These are phyloP conservation scores for Pseudoperonospora humuli DNA, from an alignment of 352 stramenopile genomes.

Conservation along the genomic window DNA sequence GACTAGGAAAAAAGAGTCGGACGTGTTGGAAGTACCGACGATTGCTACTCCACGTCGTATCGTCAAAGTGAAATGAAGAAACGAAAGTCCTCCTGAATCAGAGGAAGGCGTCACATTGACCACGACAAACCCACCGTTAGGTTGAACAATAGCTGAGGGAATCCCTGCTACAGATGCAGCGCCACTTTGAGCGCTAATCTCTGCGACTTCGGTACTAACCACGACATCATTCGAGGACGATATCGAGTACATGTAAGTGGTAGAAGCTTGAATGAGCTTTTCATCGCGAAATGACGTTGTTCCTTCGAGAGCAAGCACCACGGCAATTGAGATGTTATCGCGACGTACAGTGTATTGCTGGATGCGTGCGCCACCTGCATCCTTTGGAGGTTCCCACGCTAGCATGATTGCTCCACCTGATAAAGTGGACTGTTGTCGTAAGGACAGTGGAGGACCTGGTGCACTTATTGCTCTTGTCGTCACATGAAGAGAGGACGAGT, in stretches of 20 bases:
- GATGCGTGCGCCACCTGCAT: constrained; percentile 29
- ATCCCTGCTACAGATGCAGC: constrained; percentile 10
- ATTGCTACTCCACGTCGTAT: constrained; percentile 4
- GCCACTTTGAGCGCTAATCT: constrained; percentile 14
- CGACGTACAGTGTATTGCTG: constrained; percentile 35
- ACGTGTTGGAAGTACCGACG: constrained; percentile 18
- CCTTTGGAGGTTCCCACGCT: constrained; percentile 31
- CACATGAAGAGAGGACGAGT: constrained; percentile 24
- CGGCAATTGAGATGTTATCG: constrained; percentile 16
- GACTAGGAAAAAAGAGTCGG: constrained; percentile 7
- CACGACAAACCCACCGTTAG: constrained; percentile 23
- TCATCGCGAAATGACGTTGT: constrained; percentile 22
- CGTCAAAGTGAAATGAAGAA: constrained; percentile 15
- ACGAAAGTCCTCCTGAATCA: constrained; percentile 28
- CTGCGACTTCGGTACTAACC: background rate
- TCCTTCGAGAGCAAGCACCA: constrained; percentile 1
- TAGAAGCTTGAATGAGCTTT: constrained; percentile 16
- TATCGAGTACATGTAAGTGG: constrained; percentile 36
- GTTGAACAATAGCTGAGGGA: constrained; percentile 7
- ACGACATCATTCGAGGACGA: constrained; percentile 24
- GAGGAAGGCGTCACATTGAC: constrained; percentile 13
- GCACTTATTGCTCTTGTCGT: constrained; percentile 24
- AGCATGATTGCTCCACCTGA: constrained; percentile 38
- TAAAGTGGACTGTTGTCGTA: constrained; percentile 18
- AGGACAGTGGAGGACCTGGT: constrained; percentile 23